Evolutionary conservation across 2,329 filamentous ascomycete species (phyloP), one percentile per base, ranked within the genome.

Genomic region (Colletotrichum horii): DNA sequence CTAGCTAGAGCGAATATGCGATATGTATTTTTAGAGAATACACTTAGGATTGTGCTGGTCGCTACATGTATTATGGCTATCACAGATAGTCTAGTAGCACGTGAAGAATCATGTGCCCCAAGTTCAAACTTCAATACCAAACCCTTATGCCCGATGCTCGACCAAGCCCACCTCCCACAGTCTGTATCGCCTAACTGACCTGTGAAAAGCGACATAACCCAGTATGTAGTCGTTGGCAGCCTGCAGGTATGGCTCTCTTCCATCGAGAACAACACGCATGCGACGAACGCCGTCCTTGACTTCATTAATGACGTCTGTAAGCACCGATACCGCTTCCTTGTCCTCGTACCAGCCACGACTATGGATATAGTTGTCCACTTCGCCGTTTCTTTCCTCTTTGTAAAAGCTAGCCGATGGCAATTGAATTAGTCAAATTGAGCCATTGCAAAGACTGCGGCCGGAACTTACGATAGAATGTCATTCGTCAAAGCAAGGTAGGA

Each of bases 61-160:
- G 8, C 32, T 4, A 14, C 6, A 12, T 34, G 32, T 34, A 14
- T 11, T 34, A 34, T 6, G 6, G 32, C 12, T 14, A 34, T 15
- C 32, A 34, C 5, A 34, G 12, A 19, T 16, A 38, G 36, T 38
- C 38, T n/a, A 12, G 9, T 43, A 43, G 9, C 38, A 48, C 38
- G n/a, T 48, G 0, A 0, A n/a, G 19, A 0, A 19, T 19, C 19
- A 9, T 9, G 5, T n/a, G 12, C 38, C 38, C 38, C 38, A 19
- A 19, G 7, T 16, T 38, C 15, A 38, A 36, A 38, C 2, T 43
- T 11, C 38, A 52, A 8, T 14, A 8, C n/a, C 0, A 8, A 22
- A 12, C 14, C 14, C n/a, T 4, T 22, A 34, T 11, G 12, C 26
- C 26, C 0, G 19, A 22, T n/a, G 12, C 58, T 34, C 58, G 19